A percentile compares a stretch with the other conserved stretches of the same genome.
phyloP scores from a whole-genome alignment of 495 filamentous ascomycete genomes.

The Durotheca rogersii region DNA sequence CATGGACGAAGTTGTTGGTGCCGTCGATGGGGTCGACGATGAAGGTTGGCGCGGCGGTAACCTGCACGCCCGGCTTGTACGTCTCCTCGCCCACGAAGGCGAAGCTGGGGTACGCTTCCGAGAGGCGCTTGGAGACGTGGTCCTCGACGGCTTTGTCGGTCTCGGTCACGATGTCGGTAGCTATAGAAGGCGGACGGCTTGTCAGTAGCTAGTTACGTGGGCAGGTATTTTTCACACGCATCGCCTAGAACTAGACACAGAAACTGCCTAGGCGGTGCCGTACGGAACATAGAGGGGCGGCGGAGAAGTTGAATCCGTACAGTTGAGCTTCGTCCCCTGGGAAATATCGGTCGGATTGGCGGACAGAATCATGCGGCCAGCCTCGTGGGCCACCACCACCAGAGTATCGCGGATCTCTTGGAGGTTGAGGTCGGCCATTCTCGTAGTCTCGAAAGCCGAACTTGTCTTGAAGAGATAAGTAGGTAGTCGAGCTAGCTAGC shows the following conservation, averaged over 20 bases:
- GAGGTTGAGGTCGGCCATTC: constrained; percentile 61
- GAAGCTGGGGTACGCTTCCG: constrained; percentile 64
- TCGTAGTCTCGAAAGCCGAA: constrained; percentile 1
- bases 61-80: constrained; percentile 63
- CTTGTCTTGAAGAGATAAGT: neutral
- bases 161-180: constrained; percentile 83
- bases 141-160: constrained; percentile 81
- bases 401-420: constrained; percentile 80
- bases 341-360: constrained; percentile 66
- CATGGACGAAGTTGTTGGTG: constrained; percentile 85
- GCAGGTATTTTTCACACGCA: neutral
- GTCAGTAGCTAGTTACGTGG: neutral
- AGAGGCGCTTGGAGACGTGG: constrained; percentile 66
- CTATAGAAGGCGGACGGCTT: constrained; percentile 38
- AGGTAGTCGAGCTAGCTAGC: too few relatives aligned
- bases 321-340: constrained; percentile 81
- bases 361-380: constrained; percentile 76
- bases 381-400: constrained; percentile 69
- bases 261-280: neutral
- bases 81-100: constrained; percentile 84
- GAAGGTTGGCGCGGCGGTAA: constrained; percentile 77
- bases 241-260: too few relatives aligned
- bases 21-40: constrained; percentile 90
- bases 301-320: constrained; percentile 48
- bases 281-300: constrained; percentile 17